These are phyloP conservation scores for Fusarium nelsonii DNA, from an alignment of 2,329 filamentous ascomycete genomes.

Conservation along the genomic window DNA sequence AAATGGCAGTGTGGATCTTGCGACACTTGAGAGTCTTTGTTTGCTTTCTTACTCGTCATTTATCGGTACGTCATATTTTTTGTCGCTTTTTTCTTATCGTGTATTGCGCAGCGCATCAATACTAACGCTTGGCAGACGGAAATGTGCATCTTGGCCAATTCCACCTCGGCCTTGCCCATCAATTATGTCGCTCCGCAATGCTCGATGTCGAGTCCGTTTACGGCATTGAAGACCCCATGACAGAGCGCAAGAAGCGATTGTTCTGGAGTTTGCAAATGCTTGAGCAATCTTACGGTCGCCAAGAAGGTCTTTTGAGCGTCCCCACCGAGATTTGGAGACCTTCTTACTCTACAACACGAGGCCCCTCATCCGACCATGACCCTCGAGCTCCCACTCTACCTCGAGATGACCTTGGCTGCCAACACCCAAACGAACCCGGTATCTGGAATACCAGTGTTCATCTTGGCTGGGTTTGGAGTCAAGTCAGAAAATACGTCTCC, in stretches of 20 bases:
- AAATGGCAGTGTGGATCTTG: conserved; percentile 62
- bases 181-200: conserved; percentile 64
- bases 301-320: conserved; percentile 58
- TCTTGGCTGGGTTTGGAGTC: conserved; percentile 65
- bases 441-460: conserved; percentile 65
- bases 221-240: conserved; percentile 49
- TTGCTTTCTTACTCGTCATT: conserved; percentile 63
- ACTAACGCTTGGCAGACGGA: conserved; percentile 55
- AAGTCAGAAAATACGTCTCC: conserved; percentile 60
- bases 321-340: conserved; percentile 59
- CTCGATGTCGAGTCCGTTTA: conserved; percentile 60
- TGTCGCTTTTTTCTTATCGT: neutral
- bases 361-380: conserved; percentile 46
- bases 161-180: conserved; percentile 62
- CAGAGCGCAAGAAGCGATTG: conserved; percentile 61
- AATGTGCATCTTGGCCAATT: conserved; percentile 63
- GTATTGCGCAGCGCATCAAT: too few species aligned
- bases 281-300: conserved; percentile 63
- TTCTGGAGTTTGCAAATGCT: conserved; percentile 66
- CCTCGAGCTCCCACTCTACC: conserved; percentile 58
- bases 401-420: conserved; percentile 58
- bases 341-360: conserved; percentile 46
- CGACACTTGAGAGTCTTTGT: conserved; percentile 64
- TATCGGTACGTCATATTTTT: conserved; percentile 54
- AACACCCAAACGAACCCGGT: conserved; percentile 56